A percentile compares a stretch with the other conserved stretches of the same genome.
Evolutionary conservation across 2,329 filamentous ascomycete genomes (phyloP).

Genomic region (Sporothrix dimorphospora): DNA sequence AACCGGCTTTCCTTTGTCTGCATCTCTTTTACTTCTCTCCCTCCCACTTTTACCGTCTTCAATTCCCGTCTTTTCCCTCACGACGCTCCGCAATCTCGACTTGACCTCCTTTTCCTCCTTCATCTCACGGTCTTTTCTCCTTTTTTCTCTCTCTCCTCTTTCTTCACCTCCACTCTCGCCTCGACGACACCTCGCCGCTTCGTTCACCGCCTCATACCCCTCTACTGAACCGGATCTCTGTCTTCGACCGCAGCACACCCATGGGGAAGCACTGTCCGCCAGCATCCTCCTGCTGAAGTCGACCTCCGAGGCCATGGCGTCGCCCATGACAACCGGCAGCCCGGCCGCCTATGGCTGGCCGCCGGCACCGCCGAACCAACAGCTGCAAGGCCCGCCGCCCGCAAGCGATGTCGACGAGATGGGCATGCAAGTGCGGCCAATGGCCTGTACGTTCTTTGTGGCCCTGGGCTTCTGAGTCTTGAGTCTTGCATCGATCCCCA

Average conservation of each 20-base stretch:
- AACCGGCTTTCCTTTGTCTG: background rate
- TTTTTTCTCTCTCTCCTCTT: background rate
- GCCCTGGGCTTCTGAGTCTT: background rate
- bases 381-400: slow-evolving; percentile 7
- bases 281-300: slow-evolving; percentile 2
- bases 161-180: background rate
- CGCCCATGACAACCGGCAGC: slow-evolving; percentile 32
- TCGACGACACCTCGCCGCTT: background rate
- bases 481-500: background rate
- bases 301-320: slow-evolving; percentile 33
- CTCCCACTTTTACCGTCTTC: background rate
- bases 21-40: background rate
- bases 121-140: background rate
- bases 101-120: background rate
- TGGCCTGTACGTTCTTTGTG: slow-evolving; percentile 40
- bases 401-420: slow-evolving; percentile 37
- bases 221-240: background rate
- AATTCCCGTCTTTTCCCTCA: background rate
- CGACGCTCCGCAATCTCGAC: background rate
- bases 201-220: background rate
- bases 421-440: slow-evolving; percentile 40
- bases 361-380: slow-evolving; percentile 22
- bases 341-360: slow-evolving; percentile 27
- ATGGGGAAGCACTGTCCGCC: slow-evolving; percentile 14
- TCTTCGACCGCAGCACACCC: slow-evolving; percentile 11